Evolutionary conservation across 805 yeast genomes (phyloP).

Genomic region (Candida dajiaensis): DNA sequence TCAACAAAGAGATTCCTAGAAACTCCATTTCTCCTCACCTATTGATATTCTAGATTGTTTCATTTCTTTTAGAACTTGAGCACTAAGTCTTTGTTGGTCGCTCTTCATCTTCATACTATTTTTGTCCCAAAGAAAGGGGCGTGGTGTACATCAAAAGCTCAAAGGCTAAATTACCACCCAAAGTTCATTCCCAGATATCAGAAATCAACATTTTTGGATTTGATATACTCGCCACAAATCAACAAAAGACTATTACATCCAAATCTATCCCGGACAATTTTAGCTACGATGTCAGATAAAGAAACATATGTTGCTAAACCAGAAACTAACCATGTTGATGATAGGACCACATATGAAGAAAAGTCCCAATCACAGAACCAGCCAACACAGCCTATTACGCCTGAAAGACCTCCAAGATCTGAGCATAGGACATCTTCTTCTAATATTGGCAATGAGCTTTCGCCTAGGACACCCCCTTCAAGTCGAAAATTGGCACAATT

Average conservation of each 20-base stretch:
- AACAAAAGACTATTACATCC: background rate
- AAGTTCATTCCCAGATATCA: background rate
- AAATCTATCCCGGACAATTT: background rate
- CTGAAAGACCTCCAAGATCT: slow-evolving; percentile 6
- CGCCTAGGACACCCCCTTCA: slow-evolving; percentile 22
- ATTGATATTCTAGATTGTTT: background rate
- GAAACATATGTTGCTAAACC: background rate
- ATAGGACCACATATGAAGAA: slow-evolving; percentile 3
- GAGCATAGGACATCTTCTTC: background rate
- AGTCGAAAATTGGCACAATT: slow-evolving; percentile 4
- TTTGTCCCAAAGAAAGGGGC: background rate
- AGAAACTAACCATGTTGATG: slow-evolving; percentile 7
- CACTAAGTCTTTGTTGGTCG: background rate
- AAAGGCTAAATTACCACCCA: background rate
- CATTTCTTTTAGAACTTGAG: background rate
- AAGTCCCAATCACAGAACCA: background rate
- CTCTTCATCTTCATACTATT: background rate
- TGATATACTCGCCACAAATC: background rate
- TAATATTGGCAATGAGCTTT: background rate
- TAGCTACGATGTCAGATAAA: background rate
- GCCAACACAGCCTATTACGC: slow-evolving; percentile 10
- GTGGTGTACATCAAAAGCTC: background rate
- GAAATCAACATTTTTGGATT: background rate
- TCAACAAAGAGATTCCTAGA: background rate
- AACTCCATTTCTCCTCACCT: background rate